A percentile compares a stretch with the other conserved stretches of the same genome.
phyloP scores from a whole-genome alignment of 768 basidiomycete species.

The Psilocybe azurescens region DNA sequence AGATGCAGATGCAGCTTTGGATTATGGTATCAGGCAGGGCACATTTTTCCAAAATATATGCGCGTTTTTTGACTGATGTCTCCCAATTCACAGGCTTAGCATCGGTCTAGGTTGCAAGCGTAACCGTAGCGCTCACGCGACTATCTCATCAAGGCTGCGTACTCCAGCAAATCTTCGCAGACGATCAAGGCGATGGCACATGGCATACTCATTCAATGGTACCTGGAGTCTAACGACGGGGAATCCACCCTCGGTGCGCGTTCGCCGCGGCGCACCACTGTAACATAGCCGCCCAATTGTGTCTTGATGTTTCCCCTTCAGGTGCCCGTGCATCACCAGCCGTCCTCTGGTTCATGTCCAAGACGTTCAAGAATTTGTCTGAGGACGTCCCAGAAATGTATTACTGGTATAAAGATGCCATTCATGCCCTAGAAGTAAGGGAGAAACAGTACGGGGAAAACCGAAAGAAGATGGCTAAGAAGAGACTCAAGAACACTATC shows the following conservation, averaged over 20 bases:
- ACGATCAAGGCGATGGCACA: slow-evolving; percentile 16
- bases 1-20: slow-evolving; percentile 18
- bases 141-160: slow-evolving; percentile 22
- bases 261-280: slow-evolving; percentile 22
- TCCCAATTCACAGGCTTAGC: slow-evolving; percentile 4
- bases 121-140: slow-evolving; percentile 17
- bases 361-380: slow-evolving; percentile 19
- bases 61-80: background rate
- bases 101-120: slow-evolving; percentile 17
- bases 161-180: slow-evolving; percentile 10
- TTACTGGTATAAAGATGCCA: slow-evolving; percentile 26
- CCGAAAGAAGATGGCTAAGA: slow-evolving; percentile 24
- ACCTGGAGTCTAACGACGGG: background rate
- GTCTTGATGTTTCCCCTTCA: background rate
- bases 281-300: slow-evolving; percentile 10
- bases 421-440: slow-evolving; percentile 25
- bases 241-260: slow-evolving; percentile 13
- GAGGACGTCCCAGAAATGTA: slow-evolving; percentile 17
- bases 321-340: slow-evolving; percentile 10
- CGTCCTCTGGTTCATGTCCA: slow-evolving; percentile 27
- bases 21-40: slow-evolving; percentile 19
- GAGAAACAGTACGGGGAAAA: slow-evolving; percentile 22
- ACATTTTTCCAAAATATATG: background rate
- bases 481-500: slow-evolving; percentile 30
- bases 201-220: slow-evolving; percentile 23